Base-by-base conservation (phyloP, 1,284 basidiomycete genomes). In the Quambalaria eucalypti region DNA sequence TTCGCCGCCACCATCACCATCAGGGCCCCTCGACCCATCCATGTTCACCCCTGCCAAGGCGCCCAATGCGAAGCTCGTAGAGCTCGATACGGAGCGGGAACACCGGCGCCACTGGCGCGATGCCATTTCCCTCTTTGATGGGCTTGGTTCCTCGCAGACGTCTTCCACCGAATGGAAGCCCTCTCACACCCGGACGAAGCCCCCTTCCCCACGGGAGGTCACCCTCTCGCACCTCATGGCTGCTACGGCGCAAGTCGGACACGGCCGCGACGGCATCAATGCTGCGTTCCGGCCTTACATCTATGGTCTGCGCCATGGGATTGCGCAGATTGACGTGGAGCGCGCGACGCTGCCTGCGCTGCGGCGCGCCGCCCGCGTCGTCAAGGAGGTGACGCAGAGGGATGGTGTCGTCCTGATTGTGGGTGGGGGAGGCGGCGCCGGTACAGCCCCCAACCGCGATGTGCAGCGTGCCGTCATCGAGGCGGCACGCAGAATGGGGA, bases 291-390 rank as follows among this genome's bases (percentile, higher is more conserved):
- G 87, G 65, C 89, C 92, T n/a, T 92, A 90, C 74, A 85, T 93
- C 44, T 97, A 97, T 75, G 95, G 93, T 58, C 84, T 84, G 25
- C 87, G 95, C 52, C 84, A 90, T 31, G 89, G 87, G 14, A 83
- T 96, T 59, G 89, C 89, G 50, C 83, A 97, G 76, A 97, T 99
- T 76, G 91, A 99, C 77, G 81, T 98, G 33, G 90, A 97, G 76
- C 86, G 88, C 64, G 65, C 62, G 2, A 97, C 95, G 0, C 80
- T 98, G 1, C 90, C 91, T 4, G 84, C 92, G 56, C 82, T 99
- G 21, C 85, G 90, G 28, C 85, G 92, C 52, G 91, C 93, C 7
- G 87, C 90, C 33, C 85, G 86, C 57, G 82, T 99, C 49, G 86
- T 90, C 33, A 85, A 87, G 50, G 86, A 87, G 30, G 81, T 96